A percentile compares a stretch with the other conserved stretches of the same genome.
These are phyloP conservation scores for Hypoxylon intermedium DNA, from an alignment of 495 filamentous ascomycete species.

Conservation along the genomic window DNA sequence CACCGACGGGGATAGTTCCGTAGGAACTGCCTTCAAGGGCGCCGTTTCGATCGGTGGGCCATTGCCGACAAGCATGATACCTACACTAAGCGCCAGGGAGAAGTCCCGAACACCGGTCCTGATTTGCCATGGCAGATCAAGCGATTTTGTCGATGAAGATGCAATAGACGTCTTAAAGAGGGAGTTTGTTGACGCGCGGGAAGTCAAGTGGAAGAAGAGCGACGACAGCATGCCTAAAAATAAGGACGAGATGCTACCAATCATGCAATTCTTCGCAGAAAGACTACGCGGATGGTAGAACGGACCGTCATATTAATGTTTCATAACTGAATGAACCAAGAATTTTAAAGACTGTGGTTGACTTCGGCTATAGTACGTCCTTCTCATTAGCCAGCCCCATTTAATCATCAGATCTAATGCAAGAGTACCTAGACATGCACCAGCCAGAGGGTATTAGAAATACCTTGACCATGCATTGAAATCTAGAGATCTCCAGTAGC, in stretches of 20 bases:
- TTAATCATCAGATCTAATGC: too few species aligned
- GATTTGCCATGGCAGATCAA: slow-evolving; percentile 70
- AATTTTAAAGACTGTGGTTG: background rate
- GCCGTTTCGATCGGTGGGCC: slow-evolving; percentile 80
- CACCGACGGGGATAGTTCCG: slow-evolving; percentile 5
- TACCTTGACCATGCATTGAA: too few species aligned
- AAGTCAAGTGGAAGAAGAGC: slow-evolving; percentile 72
- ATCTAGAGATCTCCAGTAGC: too few species aligned
- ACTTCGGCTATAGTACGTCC: background rate
- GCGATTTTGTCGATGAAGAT: slow-evolving; percentile 66
- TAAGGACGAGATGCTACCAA: slow-evolving; percentile 86
- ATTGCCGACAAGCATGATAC: slow-evolving; percentile 63
- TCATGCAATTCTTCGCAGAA: slow-evolving; percentile 91
- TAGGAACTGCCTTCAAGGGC: slow-evolving; percentile 56
- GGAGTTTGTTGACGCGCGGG: slow-evolving; percentile 74
- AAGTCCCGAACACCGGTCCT: slow-evolving; percentile 77
- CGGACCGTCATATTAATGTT: background rate
- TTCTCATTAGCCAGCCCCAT: background rate
- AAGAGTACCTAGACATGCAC: too few species aligned
- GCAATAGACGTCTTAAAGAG: slow-evolving; percentile 67
- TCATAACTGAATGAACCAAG: background rate
- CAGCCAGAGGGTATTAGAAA: too few species aligned
- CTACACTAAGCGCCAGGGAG: slow-evolving; percentile 46
- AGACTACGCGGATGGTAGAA: slow-evolving; percentile 66
- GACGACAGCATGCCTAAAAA: slow-evolving; percentile 85